Percentiles rank a stretch among this genome's conserved stretches.
Conservation (phyloP, 768 basidiomycete genomes). For the Kwoniella heveanensis region DNA sequence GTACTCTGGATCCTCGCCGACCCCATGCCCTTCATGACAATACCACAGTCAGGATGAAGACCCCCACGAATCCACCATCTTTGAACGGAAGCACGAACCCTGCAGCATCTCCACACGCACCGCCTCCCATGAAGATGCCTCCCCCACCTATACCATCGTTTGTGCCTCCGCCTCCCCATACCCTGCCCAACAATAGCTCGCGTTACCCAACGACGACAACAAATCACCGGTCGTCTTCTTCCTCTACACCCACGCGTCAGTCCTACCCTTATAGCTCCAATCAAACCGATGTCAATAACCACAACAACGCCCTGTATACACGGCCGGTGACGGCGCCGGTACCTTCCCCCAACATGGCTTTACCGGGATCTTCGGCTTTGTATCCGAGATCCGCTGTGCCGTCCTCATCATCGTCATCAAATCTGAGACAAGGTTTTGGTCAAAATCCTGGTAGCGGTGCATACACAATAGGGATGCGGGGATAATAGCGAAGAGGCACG, state of each 20-base stretch:
- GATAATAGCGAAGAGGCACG: background rate
- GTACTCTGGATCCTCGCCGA: slow-evolving; percentile 50
- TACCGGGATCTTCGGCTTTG: slow-evolving; percentile 7
- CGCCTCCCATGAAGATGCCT: slow-evolving; percentile 20
- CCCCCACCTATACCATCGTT: slow-evolving; percentile 21
- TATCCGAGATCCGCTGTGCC: slow-evolving; percentile 29
- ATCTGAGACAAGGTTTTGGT: slow-evolving; percentile 43
- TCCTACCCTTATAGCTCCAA: slow-evolving; percentile 3
- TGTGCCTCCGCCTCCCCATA: slow-evolving; percentile 20
- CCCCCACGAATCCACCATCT: background rate
- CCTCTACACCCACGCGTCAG: slow-evolving; percentile 8
- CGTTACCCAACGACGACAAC: background rate
- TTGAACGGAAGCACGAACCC: background rate
- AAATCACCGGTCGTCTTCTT: slow-evolving; percentile 1
- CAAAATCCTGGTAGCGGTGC: slow-evolving; percentile 9
- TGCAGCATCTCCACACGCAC: slow-evolving; percentile 14
- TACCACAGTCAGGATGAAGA: slow-evolving; percentile 24
- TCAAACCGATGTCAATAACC: background rate
- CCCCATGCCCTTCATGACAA: slow-evolving; percentile 51
- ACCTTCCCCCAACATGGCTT: background rate
- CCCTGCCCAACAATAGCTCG: slow-evolving; percentile 3
- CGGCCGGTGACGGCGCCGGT: background rate
- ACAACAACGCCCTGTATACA: background rate
- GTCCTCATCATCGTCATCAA: slow-evolving; percentile 26
- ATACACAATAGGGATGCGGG: slow-evolving; percentile 3